Evolutionary conservation across 192 early-diverging fungal genomes (phyloP).

Genomic region (Mortierella claussenii): DNA sequence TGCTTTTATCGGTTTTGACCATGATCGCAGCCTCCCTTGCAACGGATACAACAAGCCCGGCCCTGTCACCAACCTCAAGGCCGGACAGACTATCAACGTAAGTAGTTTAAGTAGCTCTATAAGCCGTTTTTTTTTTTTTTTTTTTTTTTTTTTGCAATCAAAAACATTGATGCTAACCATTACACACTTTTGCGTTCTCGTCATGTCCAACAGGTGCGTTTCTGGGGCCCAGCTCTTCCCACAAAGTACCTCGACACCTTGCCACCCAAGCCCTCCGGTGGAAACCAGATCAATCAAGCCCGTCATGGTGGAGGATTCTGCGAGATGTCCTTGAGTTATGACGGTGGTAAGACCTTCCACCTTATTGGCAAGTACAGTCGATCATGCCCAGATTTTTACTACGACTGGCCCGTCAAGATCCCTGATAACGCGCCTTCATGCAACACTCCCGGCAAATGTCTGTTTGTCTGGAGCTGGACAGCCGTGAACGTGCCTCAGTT

Average conservation of each 20-base stretch:
- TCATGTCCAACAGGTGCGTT: slow-evolving; percentile 19
- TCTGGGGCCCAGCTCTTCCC: slow-evolving; percentile 35
- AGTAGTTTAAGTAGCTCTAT: not conserved
- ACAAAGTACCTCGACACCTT: not conserved
- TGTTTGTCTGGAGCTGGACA: slow-evolving; percentile 67
- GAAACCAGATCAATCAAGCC: slow-evolving; percentile 51
- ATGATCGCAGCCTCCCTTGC: slow-evolving; percentile 10
- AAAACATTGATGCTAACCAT: not conserved
- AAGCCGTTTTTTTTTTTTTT: not conserved
- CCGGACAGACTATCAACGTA: slow-evolving; percentile 39
- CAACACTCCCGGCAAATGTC: slow-evolving; percentile 25
- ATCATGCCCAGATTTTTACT: slow-evolving; percentile 55
- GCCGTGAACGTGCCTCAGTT: slow-evolving; percentile 76
- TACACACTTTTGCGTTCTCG: not conserved
- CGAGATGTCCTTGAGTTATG: slow-evolving; percentile 70
- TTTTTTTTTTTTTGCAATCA: not conserved
- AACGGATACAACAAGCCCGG: slow-evolving; percentile 34
- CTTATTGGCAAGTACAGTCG: slow-evolving; percentile 41
- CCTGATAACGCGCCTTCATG: slow-evolving; percentile 47
- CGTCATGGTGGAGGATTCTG: slow-evolving; percentile 75
- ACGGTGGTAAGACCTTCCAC: slow-evolving; percentile 67
- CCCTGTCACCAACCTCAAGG: slow-evolving; percentile 24
- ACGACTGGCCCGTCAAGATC: slow-evolving; percentile 53
- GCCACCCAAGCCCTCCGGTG: not conserved
- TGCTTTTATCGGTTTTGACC: slow-evolving; percentile 16